Evolutionary conservation across 139 green algal species (phyloP).

Genomic region (Marvania coccoides): DNA sequence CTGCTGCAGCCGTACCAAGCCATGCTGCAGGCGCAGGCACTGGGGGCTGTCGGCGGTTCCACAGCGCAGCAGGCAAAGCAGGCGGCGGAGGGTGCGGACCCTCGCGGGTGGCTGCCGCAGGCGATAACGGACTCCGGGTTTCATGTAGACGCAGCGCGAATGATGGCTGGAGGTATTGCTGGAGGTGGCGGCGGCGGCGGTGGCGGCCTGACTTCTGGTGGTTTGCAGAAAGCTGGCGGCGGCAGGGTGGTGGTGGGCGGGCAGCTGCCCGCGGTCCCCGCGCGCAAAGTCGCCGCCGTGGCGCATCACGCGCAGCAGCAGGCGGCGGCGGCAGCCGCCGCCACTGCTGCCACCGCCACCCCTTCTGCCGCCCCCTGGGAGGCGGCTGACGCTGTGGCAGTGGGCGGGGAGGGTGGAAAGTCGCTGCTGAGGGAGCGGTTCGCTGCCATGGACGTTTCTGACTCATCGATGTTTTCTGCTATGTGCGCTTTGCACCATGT

Average conservation of each 20-base stretch:
- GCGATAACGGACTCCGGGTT: no score
- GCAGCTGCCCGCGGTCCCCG: neutral
- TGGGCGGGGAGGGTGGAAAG: neutral
- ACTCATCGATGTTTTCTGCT: neutral
- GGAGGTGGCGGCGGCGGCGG: neutral
- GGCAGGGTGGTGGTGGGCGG: neutral
- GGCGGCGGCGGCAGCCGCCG: neutral
- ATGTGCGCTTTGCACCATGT: neutral
- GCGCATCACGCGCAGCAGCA: neutral
- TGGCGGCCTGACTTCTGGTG: neutral
- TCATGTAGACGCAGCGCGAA: no score
- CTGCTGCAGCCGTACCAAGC: no score
- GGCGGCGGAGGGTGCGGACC: no score
- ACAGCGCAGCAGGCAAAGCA: no score
- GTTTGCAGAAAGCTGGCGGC: neutral
- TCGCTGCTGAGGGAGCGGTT: neutral
- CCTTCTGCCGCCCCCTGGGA: no score
- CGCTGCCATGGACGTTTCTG: no score
- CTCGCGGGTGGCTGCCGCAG: no score
- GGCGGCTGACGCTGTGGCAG: no score
- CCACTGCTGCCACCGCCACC: neutral
- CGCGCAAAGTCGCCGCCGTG: no score
- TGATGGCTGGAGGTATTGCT: neutral
- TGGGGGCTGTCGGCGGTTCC: no score
- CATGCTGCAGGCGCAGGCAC: no score